Conservation (phyloP, 768 basidiomycete genomes). For the Pleurotus citrinopileatus region DNA sequence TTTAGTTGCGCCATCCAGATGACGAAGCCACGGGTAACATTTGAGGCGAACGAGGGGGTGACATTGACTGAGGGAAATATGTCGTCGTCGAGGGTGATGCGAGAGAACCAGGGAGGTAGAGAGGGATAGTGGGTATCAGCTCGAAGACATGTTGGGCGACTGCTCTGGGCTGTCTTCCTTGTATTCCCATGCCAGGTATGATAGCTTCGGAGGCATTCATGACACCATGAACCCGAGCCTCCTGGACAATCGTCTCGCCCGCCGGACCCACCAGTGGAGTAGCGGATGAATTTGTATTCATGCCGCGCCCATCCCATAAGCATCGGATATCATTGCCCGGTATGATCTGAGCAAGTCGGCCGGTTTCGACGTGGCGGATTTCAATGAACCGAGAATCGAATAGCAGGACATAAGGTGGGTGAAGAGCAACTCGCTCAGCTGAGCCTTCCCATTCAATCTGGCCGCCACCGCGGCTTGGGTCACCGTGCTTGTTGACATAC, state of each 20-base stretch:
- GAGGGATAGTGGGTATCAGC: constrained; percentile 71
- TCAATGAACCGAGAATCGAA: constrained; percentile 94
- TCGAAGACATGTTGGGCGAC: constrained; percentile 76
- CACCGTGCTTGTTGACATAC: constrained; percentile 92
- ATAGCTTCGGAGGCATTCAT: constrained; percentile 61
- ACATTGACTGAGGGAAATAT: constrained; percentile 50
- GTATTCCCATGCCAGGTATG: constrained; percentile 24
- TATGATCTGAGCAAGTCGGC: constrained; percentile 83
- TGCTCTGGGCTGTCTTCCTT: constrained; percentile 38
- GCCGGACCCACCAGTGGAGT: constrained; percentile 50
- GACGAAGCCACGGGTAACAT: constrained; percentile 26
- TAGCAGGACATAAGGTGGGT: constrained; percentile 85
- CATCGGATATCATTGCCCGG: constrained; percentile 82
- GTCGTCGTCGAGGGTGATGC: constrained; percentile 51
- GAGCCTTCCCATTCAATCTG: constrained; percentile 96
- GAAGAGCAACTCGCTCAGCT: constrained; percentile 87
- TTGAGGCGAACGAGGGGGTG: constrained; percentile 56
- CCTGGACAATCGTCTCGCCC: constrained; percentile 59
- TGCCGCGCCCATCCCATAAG: constrained; percentile 84
- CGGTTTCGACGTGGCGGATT: constrained; percentile 81
- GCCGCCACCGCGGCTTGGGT: constrained; percentile 69
- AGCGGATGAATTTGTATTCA: constrained; percentile 56
- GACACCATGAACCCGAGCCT: constrained; percentile 84
- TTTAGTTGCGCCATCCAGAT: constrained; percentile 5
- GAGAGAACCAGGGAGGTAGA: constrained; percentile 60